These are phyloP conservation scores for Pigoraptor vietnamica DNA, from an alignment of 78 protist genomes.

Conservation along the genomic window DNA sequence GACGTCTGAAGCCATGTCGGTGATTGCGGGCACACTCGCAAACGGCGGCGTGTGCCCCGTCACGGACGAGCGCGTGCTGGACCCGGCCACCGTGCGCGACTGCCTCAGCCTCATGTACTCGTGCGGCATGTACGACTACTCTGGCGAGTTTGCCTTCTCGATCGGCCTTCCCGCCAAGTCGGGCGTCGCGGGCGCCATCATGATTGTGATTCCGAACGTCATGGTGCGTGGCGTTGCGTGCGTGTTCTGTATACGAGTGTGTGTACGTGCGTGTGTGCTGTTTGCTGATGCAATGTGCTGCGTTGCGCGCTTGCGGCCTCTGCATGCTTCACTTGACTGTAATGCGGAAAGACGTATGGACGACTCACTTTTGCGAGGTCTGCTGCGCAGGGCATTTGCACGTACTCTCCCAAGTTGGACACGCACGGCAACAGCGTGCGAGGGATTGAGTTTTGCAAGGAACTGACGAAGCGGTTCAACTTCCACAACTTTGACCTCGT, in stretches of 20 bases:
- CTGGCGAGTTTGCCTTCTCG: conserved; percentile 53
- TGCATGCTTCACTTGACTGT: no score
- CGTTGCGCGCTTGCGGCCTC: no score
- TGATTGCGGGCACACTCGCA: conserved; percentile 64
- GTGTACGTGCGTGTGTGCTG: no score
- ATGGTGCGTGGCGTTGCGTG: conserved; percentile 10
- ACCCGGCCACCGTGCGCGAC: background rate
- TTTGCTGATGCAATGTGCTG: background rate
- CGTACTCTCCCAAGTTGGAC: background rate
- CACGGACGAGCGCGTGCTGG: conserved; percentile 26
- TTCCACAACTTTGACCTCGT: background rate
- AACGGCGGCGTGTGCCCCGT: conserved; percentile 57
- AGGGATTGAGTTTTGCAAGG: background rate
- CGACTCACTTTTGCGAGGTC: no score
- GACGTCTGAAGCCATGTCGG: conserved; percentile 9
- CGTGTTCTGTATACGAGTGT: no score
- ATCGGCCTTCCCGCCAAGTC: conserved; percentile 58
- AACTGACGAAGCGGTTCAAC: background rate
- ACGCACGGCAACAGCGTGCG: background rate
- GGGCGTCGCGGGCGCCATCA: conserved; percentile 15
- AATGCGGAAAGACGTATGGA: no score
- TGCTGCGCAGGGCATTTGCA: background rate
- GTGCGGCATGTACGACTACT: conserved; percentile 70
- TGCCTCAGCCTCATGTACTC: conserved; percentile 17
- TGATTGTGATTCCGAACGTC: conserved; percentile 37